A percentile compares a stretch with the other conserved stretches of the same genome.
Evolutionary conservation across 345 rosid species (phyloP).

Genomic region (Salix brachista): DNA sequence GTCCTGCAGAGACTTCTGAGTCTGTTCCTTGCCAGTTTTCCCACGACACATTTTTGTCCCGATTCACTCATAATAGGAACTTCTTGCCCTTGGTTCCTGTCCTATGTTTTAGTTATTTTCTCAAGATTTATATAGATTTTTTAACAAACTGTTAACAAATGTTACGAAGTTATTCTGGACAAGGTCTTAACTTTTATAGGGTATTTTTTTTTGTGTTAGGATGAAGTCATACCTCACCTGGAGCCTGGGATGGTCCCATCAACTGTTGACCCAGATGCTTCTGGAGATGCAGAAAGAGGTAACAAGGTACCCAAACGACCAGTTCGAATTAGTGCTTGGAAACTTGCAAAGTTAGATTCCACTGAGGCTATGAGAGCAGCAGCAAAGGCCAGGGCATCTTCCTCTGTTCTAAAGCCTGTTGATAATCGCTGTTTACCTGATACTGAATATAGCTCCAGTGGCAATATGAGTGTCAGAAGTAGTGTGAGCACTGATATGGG

Average conservation of each 20-base stretch:
- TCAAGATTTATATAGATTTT: neutral
- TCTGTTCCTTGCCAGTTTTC: neutral
- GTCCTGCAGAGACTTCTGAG: neutral
- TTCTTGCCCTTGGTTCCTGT: neutral
- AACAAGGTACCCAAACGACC: conserved; percentile 62
- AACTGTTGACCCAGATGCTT: conserved; percentile 88
- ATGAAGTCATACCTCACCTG: conserved; percentile 92
- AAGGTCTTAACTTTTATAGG: neutral
- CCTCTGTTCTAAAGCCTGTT: conserved; percentile 78
- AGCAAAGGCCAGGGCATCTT: conserved; percentile 94
- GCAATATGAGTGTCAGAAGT: conserved; percentile 74
- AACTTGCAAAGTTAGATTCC: conserved; percentile 83
- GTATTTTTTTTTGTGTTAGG: conserved; percentile 42
- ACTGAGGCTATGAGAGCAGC: conserved; percentile 84
- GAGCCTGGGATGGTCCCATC: conserved; percentile 97
- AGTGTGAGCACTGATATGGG: conserved; percentile 73
- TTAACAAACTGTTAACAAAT: neutral
- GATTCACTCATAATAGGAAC: neutral
- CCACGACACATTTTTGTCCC: neutral
- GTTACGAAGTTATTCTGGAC: neutral
- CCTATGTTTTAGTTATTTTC: neutral
- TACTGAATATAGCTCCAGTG: conserved; percentile 74
- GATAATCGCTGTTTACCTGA: conserved; percentile 53
- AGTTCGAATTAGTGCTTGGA: conserved; percentile 82
- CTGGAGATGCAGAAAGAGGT: conserved; percentile 63